Evolutionary conservation across 305 asterid species (phyloP).

Genomic region (Euphrasia arctica): DNA sequence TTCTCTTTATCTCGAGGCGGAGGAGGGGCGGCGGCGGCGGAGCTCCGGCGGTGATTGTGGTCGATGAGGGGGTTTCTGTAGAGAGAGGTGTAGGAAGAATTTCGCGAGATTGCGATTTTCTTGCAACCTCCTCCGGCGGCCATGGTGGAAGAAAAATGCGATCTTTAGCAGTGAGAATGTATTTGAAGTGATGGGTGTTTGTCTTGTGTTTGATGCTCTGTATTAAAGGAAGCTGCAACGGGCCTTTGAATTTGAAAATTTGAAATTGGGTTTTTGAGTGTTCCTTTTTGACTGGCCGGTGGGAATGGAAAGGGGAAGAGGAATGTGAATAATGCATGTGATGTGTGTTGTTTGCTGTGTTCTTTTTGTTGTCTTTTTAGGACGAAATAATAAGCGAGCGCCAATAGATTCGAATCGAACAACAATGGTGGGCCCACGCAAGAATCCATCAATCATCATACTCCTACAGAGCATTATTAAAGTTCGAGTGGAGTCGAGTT

Average conservation of each 20-base stretch:
- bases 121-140: constrained; percentile 47
- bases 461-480: too few relatives aligned
- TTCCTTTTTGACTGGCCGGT: too few relatives aligned
- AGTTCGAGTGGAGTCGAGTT: too few relatives aligned
- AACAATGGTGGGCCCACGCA: too few relatives aligned
- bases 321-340: too few relatives aligned
- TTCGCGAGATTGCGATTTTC: constrained; percentile 43
- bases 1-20: constrained; percentile 51
- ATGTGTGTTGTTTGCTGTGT: too few relatives aligned
- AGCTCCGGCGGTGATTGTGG: constrained; percentile 42
- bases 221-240: constrained; percentile 34
- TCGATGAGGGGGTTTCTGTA: constrained; percentile 66
- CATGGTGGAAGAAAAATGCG: constrained; percentile 32
- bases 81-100: constrained; percentile 50
- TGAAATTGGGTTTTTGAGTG: constrained; percentile 26
- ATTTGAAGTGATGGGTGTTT: constrained; percentile 1
- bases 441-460: too few relatives aligned
- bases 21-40: constrained; percentile 29
- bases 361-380: too few relatives aligned
- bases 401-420: too few relatives aligned
- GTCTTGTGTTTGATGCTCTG: constrained; percentile 31
- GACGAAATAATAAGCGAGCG: too few relatives aligned
- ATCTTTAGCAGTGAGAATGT: not conserved
- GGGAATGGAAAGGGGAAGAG: too few relatives aligned
- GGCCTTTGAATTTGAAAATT: constrained; percentile 74